Base-by-base conservation (phyloP, 169 alveolate genomes). In the Plasmodium reichenowi region DNA sequence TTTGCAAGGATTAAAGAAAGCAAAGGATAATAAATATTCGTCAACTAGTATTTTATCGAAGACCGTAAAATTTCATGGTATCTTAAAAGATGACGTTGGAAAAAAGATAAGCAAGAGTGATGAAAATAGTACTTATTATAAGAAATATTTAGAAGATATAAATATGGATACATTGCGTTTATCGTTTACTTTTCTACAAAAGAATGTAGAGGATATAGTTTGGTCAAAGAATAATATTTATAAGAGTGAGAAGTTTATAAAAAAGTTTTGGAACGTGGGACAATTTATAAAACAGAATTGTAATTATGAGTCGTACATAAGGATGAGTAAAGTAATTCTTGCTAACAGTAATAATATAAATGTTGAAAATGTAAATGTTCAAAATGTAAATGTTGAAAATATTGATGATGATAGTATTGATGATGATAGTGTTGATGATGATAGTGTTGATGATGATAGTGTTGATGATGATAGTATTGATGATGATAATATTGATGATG, bases 91-190 rank as follows among this genome's bases (percentile, higher is more conserved):
- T 58, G 26, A 76, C 13, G 29, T 29, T 12, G 89, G 89, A 9
- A 64, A 56, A 13, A 76, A 76, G 63, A 76, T 76, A n/a, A 76
- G 89, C 48, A 76, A 76, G 32, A 76, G 78, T 56, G 89, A 76
- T 24, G 13, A 29, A 17, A 76, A 76, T 43, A 50, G 70, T 13
- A 64, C 74, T 1, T 29, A 76, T 70, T 76, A 76, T 38, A 45
- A 76, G 0, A 64, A 45, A 38, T 70, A 22, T 12, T 29, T 76
- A 45, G 48, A 68, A 56, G 59, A 50, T 22, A 17, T 58, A 43
- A 76, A 76, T 45, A 10, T 48, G 7, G 89, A 76, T 10, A 17
- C 63, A 7, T 13, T 76, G 52, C 13, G 89, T 13, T 38, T 76
- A 26, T 58, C 78, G 26, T 76, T 76, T 52, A 7, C 71, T 12